Evolutionary conservation across 2,329 filamentous ascomycete species (phyloP).

Genomic region (Tolypocladium guangdongense): DNA sequence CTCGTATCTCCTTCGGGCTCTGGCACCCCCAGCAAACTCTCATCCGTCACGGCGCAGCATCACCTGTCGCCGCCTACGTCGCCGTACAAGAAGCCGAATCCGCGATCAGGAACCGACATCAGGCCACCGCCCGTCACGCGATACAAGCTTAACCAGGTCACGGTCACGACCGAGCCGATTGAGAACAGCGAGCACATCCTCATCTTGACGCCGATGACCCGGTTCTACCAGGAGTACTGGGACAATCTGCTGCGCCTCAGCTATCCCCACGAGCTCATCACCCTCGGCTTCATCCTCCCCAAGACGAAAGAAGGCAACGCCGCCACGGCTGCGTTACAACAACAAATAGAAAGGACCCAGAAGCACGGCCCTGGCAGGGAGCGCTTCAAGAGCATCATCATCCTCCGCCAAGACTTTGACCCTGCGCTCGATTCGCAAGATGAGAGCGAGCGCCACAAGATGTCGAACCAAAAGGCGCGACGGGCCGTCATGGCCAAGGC

Average conservation of each 20-base stretch:
- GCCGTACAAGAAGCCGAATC: constrained; percentile 29
- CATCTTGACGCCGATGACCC: constrained; percentile 82
- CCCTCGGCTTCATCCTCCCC: constrained; percentile 89
- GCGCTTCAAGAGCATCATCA: constrained; percentile 87
- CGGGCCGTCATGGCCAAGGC: constrained; percentile 87
- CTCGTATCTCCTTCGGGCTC: constrained; percentile 43
- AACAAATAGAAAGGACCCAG: constrained; percentile 76
- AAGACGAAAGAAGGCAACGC: constrained; percentile 87
- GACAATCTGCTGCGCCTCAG: constrained; percentile 73
- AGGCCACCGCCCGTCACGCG: constrained; percentile 74
- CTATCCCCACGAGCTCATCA: constrained; percentile 92
- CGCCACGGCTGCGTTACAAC: constrained; percentile 73
- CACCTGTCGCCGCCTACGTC: constrained; percentile 32
- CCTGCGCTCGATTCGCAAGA: constrained; percentile 68
- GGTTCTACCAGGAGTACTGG: constrained; percentile 94
- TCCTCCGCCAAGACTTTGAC: constrained; percentile 91
- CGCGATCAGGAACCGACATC: constrained; percentile 17
- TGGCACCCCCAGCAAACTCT: constrained; percentile 31
- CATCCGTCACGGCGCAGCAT: constrained; percentile 34
- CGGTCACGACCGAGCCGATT: constrained; percentile 64
- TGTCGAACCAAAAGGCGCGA: constrained; percentile 77
- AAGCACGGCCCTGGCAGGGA: constrained; percentile 62
- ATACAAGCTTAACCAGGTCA: constrained; percentile 93
- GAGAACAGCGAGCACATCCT: constrained; percentile 77
- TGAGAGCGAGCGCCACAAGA: constrained; percentile 83